Conservation (phyloP, 2,329 filamentous ascomycete genomes). For the Fusarium sp. region DNA sequence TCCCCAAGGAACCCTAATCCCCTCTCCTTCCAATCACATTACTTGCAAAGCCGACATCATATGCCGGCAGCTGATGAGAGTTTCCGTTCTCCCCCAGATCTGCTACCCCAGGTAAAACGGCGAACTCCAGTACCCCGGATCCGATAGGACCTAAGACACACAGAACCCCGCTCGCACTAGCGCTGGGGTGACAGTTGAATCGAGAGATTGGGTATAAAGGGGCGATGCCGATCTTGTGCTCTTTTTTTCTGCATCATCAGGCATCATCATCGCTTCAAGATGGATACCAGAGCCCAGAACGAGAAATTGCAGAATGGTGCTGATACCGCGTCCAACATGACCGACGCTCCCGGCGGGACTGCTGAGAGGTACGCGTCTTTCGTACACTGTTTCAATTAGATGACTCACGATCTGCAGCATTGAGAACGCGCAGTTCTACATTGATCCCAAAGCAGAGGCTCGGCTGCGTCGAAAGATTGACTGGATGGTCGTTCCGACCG, state of each 20-base stretch:
- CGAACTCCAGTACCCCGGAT: conserved; percentile 6
- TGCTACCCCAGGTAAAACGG: neutral
- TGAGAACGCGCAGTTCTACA: conserved; percentile 3
- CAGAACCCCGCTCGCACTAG: neutral
- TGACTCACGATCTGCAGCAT: neutral
- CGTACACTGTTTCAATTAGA: fast-evolving
- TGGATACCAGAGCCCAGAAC: neutral
- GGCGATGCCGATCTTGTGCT: neutral
- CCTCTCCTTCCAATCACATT: neutral
- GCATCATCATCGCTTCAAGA: too few relatives aligned
- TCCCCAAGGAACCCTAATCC: neutral
- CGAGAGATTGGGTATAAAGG: neutral
- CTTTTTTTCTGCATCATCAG: neutral
- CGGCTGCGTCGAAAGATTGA: conserved; percentile 19
- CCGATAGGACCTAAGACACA: neutral
- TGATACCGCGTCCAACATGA: conserved; percentile 6
- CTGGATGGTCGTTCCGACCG: conserved; percentile 19
- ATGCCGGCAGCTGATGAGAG: conserved; percentile 6
- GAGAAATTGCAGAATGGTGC: conserved; percentile 11
- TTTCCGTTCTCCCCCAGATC: neutral
- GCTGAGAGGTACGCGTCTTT: neutral
- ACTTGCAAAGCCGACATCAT: neutral
- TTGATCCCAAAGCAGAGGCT: conserved; percentile 17
- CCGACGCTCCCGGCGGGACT: neutral
- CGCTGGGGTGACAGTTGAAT: neutral